Conservation (phyloP, 345 rosid species). For the Populus deltoides region DNA sequence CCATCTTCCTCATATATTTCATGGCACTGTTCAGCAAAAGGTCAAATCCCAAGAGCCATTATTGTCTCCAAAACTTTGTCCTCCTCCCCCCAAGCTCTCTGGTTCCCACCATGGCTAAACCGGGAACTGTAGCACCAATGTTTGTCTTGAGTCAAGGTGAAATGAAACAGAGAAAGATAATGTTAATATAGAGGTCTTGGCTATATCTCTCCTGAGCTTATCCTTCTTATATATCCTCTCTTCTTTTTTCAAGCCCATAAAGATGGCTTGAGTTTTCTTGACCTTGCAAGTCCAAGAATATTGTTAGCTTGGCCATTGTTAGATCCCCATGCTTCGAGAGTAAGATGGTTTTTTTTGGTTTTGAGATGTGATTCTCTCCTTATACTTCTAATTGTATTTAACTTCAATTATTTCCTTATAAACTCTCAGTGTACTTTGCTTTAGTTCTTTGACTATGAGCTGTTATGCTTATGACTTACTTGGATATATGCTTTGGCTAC, state of each 20-base stretch:
- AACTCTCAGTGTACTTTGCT: too few relatives aligned
- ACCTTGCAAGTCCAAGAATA: slow-evolving; percentile 56
- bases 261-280: slow-evolving; percentile 54
- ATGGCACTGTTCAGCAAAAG: slow-evolving; percentile 6
- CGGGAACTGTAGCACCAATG: not conserved
- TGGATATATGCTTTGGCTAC: too few relatives aligned
- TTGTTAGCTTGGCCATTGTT: too few relatives aligned
- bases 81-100: not conserved
- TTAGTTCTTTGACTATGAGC: too few relatives aligned
- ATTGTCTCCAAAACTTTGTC: not conserved
- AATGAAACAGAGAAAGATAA: too few relatives aligned
- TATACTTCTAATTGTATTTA: too few relatives aligned
- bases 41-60: not conserved
- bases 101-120: slow-evolving; percentile 1
- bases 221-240: slow-evolving; percentile 17
- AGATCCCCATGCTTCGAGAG: too few relatives aligned
- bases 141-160: not conserved
- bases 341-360: too few relatives aligned
- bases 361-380: too few relatives aligned
- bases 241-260: not conserved
- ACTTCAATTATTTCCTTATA: too few relatives aligned
- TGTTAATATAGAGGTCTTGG: slow-evolving; percentile 23
- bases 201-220: slow-evolving; percentile 76
- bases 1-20: slow-evolving; percentile 18
- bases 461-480: too few relatives aligned